Base-by-base conservation (phyloP, 2,329 filamentous ascomycete genomes). In the Cladosporium sp. region DNA sequence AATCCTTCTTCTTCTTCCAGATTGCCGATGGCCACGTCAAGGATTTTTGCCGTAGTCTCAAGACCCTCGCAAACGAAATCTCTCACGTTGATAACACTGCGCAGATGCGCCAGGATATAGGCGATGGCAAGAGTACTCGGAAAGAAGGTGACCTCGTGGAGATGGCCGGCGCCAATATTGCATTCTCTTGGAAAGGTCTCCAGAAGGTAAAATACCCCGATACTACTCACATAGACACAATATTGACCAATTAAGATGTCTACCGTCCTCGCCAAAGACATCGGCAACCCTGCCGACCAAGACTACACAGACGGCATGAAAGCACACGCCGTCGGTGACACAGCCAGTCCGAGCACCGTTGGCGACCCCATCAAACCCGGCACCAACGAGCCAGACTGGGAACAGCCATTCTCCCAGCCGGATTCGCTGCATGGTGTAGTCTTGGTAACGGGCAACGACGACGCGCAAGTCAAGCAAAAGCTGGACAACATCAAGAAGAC, bases 361-460 rank as follows among this genome's bases (percentile, higher is more conserved):
- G 58, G 69, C 10, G 65, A 67, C 13, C 76, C 79, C 0, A 69
- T 74, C 25, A 75, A 78, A 30, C 67, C 72, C 18, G 68, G 67
- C 18, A 65, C 65, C 21, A 65, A 65, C 7, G 65, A 67, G 23
- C 68, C 64, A 39, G 58, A 70, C 43, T 70, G 70, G 61, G 68
- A 74, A 58, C 46, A 62, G 65, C 39, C 71, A 65, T 14, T 69
- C 70, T 30, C 78, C 76, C 75, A 68, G 73, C 60, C 71, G 69
- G 63, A 77, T 49, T 70, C 75, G 2, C 74, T 80, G 46, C 75
- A 80, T 57, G 77, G 76, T 10, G 70, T 80, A 16, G 70, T 80
- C 23, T 64, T 77, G 1, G 70, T 79, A 10, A 71, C 77, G 21
- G 77, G 77, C 18, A 75, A 76, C 60, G 70, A 68, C 46, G 65